Evolutionary conservation across 768 basidiomycete species (phyloP).

Genomic region (Panaeolus cyanescens): DNA sequence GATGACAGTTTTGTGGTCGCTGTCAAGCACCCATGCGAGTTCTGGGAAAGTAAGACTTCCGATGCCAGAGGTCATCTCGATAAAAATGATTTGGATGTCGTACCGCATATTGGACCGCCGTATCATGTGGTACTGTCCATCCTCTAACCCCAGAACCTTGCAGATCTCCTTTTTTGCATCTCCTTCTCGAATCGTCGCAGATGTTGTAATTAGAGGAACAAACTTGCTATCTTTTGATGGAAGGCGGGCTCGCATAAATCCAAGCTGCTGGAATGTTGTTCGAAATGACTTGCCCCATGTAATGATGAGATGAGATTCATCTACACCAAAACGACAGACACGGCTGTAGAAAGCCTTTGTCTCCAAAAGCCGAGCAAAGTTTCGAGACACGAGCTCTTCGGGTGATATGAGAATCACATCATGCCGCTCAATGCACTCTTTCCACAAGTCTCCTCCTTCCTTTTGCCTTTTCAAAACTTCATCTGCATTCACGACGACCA

Average conservation of each 20-base stretch:
- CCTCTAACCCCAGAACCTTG: constrained; percentile 18
- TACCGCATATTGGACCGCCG: constrained; percentile 23
- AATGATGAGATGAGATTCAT: constrained; percentile 26
- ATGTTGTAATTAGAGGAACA: constrained; percentile 16
- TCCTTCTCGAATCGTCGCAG: constrained; percentile 22
- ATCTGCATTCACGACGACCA: constrained; percentile 14
- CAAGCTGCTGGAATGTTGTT: constrained; percentile 22
- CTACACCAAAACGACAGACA: constrained; percentile 23
- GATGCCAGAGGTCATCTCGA: constrained; percentile 16
- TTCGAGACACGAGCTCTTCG: constrained; percentile 20
- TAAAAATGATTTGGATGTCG: constrained; percentile 24
- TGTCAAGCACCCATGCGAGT: constrained; percentile 25
- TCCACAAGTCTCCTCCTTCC: constrained; percentile 18
- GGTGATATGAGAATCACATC: constrained; percentile 22
- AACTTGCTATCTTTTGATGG: constrained; percentile 1
- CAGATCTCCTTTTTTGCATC: constrained; percentile 13
- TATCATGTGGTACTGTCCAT: constrained; percentile 19
- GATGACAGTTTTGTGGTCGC: constrained; percentile 20
- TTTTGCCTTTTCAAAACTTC: constrained; percentile 17
- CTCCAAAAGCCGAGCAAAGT: constrained; percentile 18
- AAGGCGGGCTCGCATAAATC: constrained; percentile 16
- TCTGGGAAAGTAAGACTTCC: constrained; percentile 20
- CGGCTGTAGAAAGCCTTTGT: constrained; percentile 16
- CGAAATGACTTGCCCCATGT: constrained; percentile 26
- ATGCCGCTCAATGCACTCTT: constrained; percentile 9